phyloP scores from a whole-genome alignment of 768 basidiomycete species.

The Mycena vitilis region DNA sequence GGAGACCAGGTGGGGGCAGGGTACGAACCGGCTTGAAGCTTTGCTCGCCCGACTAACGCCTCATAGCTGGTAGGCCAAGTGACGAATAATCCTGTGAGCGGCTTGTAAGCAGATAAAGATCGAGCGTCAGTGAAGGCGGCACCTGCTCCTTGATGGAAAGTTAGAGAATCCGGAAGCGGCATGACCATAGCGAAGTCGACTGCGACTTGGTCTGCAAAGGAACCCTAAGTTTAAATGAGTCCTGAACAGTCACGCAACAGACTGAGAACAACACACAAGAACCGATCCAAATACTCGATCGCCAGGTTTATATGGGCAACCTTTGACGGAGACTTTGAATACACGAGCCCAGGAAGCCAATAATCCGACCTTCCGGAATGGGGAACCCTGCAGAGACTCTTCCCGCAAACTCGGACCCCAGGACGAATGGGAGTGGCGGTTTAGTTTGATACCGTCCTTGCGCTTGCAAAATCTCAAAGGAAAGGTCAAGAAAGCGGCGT shows the following conservation, averaged over 20 bases:
- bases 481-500: constrained; percentile 17
- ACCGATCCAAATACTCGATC: constrained; percentile 89
- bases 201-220: constrained; percentile 82
- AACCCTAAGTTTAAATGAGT: constrained; percentile 62
- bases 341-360: too few species aligned
- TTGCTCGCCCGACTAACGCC: constrained; percentile 86
- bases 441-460: constrained; percentile 61
- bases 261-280: constrained; percentile 9
- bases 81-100: constrained; percentile 72
- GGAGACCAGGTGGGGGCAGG: background rate
- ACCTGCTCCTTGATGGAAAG: constrained; percentile 90
- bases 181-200: constrained; percentile 62
- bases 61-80: constrained; percentile 97
- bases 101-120: background rate
- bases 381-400: constrained; percentile 74
- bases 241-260: background rate
- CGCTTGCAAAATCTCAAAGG: constrained; percentile 76
- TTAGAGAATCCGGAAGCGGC: constrained; percentile 79
- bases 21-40: constrained; percentile 75
- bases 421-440: constrained; percentile 85
- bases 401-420: constrained; percentile 91
- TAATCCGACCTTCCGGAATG: constrained; percentile 62
- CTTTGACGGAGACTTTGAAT: constrained; percentile 39
- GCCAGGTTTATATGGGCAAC: constrained; percentile 82
- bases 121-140: constrained; percentile 29